A percentile compares a stretch with the other conserved stretches of the same genome.
These are phyloP conservation scores for Suhomyces ambrosiae DNA, from an alignment of 1,139 yeast genomes.

Conservation along the genomic window DNA sequence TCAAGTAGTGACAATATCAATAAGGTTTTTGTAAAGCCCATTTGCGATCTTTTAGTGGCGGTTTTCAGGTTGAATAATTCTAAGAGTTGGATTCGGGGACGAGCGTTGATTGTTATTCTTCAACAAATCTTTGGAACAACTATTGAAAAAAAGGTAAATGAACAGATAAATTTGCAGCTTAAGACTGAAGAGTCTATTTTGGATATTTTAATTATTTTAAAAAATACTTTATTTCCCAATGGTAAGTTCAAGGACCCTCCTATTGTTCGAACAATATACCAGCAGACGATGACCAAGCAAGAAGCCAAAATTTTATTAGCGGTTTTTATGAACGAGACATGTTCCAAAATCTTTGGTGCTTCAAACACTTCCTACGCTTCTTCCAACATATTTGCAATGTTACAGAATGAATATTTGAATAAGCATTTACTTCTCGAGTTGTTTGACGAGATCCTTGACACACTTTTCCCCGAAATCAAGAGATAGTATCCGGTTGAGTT, in stretches of 20 bases:
- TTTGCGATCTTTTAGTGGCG: conserved; percentile 73
- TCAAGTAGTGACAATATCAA: conserved; percentile 19
- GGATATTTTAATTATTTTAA: conserved; percentile 45
- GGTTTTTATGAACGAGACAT: conserved; percentile 60
- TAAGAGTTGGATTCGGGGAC: conserved; percentile 79
- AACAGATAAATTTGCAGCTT: conserved; percentile 33
- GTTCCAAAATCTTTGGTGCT: conserved; percentile 75
- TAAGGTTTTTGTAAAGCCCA: conserved; percentile 66
- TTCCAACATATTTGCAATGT: conserved; percentile 57
- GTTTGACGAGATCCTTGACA: conserved; percentile 51
- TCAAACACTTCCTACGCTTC: conserved; percentile 68
- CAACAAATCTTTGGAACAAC: conserved; percentile 91
- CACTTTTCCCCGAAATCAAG: conserved; percentile 39
- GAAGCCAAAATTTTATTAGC: conserved; percentile 64
- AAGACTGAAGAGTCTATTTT: conserved; percentile 53
- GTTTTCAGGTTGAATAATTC: conserved; percentile 69
- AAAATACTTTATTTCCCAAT: conserved; percentile 63
- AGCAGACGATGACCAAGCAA: conserved; percentile 53
- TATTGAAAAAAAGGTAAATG: conserved; percentile 68
- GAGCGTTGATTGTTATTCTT: conserved; percentile 76
- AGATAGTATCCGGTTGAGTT: background rate
- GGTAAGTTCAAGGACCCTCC: conserved; percentile 55
- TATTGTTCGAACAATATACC: conserved; percentile 48
- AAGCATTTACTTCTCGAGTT: conserved; percentile 62
- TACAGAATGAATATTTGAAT: conserved; percentile 75